A percentile compares a stretch with the other conserved stretches of the same genome.
phyloP scores from a whole-genome alignment of 2,329 filamentous ascomycete species.

The Leptographium procerum region DNA sequence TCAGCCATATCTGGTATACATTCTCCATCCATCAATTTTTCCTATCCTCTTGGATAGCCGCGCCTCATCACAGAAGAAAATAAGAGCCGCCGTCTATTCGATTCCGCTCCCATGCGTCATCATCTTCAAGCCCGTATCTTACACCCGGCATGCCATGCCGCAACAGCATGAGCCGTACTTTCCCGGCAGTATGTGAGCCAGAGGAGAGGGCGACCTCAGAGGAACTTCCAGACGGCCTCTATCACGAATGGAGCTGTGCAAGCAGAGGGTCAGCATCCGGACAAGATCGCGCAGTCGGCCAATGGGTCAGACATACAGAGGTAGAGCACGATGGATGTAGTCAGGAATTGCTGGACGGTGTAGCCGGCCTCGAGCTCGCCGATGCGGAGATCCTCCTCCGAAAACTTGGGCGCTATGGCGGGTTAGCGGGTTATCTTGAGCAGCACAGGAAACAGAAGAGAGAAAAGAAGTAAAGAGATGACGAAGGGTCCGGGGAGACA shows the following conservation, averaged over 20 bases:
- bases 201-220: constrained; percentile 14
- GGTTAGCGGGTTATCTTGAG: not conserved
- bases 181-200: not conserved
- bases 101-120: not conserved
- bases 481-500: constrained; percentile 16
- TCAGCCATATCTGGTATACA: not conserved
- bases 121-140: not conserved
- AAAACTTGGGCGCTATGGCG: constrained; percentile 42
- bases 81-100: not conserved
- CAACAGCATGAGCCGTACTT: not conserved
- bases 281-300: not conserved
- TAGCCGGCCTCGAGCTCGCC: constrained; percentile 57
- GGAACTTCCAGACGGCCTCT: constrained; percentile 29
- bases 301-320: constrained; percentile 50
- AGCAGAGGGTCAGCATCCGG: not conserved
- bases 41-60: no score
- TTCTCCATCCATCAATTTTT: not conserved
- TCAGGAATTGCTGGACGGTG: constrained; percentile 56
- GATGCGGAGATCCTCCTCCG: constrained; percentile 56
- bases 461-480: not conserved
- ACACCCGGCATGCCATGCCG: not conserved
- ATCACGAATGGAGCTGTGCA: constrained; percentile 45
- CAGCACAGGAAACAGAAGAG: not conserved
- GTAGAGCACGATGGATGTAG: constrained; percentile 59
- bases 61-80: not conserved